These are phyloP conservation scores for Eucalyptus victrix DNA, from an alignment of 345 rosid genomes.

Conservation along the genomic window DNA sequence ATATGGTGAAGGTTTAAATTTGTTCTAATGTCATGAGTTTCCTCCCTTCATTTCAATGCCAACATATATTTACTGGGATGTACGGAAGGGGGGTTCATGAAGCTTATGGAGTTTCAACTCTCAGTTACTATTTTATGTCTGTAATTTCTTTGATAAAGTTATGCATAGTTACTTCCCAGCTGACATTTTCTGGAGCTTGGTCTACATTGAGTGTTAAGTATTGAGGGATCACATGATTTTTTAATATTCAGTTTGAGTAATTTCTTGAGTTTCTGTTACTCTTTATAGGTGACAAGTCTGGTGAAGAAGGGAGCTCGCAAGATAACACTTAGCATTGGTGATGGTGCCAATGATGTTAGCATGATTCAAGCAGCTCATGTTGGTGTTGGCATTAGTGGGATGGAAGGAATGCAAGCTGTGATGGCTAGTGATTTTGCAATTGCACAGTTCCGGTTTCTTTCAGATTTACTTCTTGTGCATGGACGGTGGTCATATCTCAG, in stretches of 20 bases:
- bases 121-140: not conserved
- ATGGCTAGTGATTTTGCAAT: slow-evolving; percentile 99
- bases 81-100: not conserved
- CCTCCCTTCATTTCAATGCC: not conserved
- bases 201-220: not conserved
- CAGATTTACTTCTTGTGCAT: slow-evolving; percentile 95
- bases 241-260: not conserved
- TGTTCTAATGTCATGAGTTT: not conserved
- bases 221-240: not conserved
- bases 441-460: slow-evolving; percentile 92
- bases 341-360: slow-evolving; percentile 99
- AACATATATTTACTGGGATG: not conserved
- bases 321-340: slow-evolving; percentile 98
- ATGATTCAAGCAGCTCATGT: slow-evolving; percentile 99
- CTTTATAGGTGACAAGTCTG: slow-evolving; percentile 80
- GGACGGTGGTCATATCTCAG: slow-evolving; percentile 99
- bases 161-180: not conserved
- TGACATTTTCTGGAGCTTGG: not conserved
- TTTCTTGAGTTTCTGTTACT: not conserved
- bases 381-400: slow-evolving; percentile 96
- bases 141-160: not conserved
- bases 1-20: not conserved
- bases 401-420: slow-evolving; percentile 99
- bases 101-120: not conserved
- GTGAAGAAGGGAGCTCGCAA: slow-evolving; percentile 94